These are phyloP conservation scores for Fusarium praegraminearum DNA, from an alignment of 2,329 filamentous ascomycete species.

Conservation along the genomic window DNA sequence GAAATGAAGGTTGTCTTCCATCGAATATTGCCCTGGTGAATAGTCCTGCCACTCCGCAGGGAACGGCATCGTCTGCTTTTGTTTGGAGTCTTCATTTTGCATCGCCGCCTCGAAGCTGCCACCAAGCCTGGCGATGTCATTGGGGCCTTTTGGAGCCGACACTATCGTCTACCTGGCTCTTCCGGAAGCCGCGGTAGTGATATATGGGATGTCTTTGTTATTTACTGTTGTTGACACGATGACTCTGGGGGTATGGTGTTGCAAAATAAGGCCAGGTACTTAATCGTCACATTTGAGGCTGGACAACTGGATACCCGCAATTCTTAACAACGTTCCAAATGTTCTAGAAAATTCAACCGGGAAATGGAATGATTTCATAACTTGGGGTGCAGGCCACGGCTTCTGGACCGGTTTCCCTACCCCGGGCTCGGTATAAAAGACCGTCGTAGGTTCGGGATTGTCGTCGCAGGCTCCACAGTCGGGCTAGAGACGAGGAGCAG, in stretches of 20 bases:
- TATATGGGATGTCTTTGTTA: slow-evolving; percentile 2
- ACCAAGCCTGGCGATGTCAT: slow-evolving; percentile 41
- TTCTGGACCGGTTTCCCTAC: slow-evolving; percentile 34
- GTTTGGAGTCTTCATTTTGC: slow-evolving; percentile 42
- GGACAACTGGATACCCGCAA: slow-evolving; percentile 3
- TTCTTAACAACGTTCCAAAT: slow-evolving; percentile 4
- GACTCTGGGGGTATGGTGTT: slow-evolving; percentile 2
- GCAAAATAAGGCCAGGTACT: slow-evolving; percentile 3
- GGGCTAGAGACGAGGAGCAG: slow-evolving; percentile 24
- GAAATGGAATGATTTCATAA: slow-evolving; percentile 33
- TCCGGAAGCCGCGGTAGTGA: slow-evolving; percentile 23
- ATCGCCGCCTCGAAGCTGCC: slow-evolving; percentile 43
- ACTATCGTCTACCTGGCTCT: slow-evolving; percentile 32
- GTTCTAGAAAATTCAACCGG: slow-evolving; percentile 21
- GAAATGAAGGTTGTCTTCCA: slow-evolving; percentile 2
- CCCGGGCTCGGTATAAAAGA: slow-evolving; percentile 36
- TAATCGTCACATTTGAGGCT: slow-evolving; percentile 20
- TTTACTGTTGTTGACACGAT: background rate
- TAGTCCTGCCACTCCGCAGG: slow-evolving; percentile 30
- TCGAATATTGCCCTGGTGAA: slow-evolving; percentile 21
- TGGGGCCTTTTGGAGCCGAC: slow-evolving; percentile 26
- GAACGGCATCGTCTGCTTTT: slow-evolving; percentile 33
- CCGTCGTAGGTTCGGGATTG: slow-evolving; percentile 39
- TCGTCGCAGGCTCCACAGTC: slow-evolving; percentile 38
- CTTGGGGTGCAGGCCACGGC: slow-evolving; percentile 26